Percentiles rank a stretch among this genome's conserved stretches.
These are phyloP conservation scores for Phytophthora niederhauseri DNA, from an alignment of 352 stramenopile genomes.

Conservation along the genomic window DNA sequence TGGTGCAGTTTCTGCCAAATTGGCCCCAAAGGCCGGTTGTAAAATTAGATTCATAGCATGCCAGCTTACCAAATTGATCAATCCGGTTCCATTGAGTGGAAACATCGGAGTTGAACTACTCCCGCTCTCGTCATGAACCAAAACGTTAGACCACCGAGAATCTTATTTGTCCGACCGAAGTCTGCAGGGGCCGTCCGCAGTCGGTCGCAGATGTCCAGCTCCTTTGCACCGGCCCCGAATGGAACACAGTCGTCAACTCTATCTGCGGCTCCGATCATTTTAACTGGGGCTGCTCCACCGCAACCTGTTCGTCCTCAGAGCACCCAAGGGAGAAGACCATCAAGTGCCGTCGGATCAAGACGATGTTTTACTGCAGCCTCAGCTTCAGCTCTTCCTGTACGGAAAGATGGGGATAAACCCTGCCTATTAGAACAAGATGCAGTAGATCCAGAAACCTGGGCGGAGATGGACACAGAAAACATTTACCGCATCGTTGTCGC, in stretches of 20 bases:
- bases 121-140: constrained; percentile 15
- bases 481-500: constrained; percentile 54
- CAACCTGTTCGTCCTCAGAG: constrained; percentile 14
- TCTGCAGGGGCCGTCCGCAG: constrained; percentile 22
- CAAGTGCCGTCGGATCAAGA: constrained; percentile 27
- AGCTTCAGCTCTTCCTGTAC: not conserved
- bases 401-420: not conserved
- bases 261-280: constrained; percentile 5
- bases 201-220: constrained; percentile 1
- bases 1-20: not conserved
- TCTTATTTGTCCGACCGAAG: constrained; percentile 37
- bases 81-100: not conserved
- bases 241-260: not conserved
- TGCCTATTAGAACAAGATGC: constrained; percentile 8
- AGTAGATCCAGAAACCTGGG: not conserved
- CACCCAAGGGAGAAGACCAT: constrained; percentile 18
- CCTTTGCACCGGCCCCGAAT: not conserved
- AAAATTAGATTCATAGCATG: constrained; percentile 10
- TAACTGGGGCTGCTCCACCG: constrained; percentile 10
- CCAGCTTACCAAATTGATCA: not conserved
- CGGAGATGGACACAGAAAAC: constrained; percentile 16
- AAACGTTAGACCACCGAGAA: constrained; percentile 25
- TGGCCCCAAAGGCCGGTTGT: not conserved
- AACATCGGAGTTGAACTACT: not conserved
- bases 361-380: constrained; percentile 7